Base-by-base conservation (phyloP, 106 monocot species). In the Phalaenopsis equestris region DNA sequence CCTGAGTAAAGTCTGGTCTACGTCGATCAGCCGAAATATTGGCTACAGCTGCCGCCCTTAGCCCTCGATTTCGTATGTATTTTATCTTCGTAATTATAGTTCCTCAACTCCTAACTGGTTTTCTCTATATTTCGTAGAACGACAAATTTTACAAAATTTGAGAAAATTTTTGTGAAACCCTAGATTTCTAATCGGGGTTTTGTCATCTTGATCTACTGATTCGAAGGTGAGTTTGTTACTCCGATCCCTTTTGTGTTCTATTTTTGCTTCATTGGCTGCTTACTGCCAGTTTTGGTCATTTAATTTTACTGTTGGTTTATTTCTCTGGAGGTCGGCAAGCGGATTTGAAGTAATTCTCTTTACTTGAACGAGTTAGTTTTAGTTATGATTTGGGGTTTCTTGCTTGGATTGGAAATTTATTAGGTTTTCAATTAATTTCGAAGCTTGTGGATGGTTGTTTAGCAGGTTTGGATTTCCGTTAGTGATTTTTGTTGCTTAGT, bases 361-460 rank as follows among this genome's bases (percentile, higher is more conserved):
- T 72, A 72, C 72, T 72, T 72, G 72, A 38, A 72, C 12, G 72
- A 30, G 37, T 72, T 72, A 72, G 39, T 72, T 72, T 11, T 38
- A 3, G 72, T 15, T 72, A 6, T 72, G 72, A 72, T 72, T 30
- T 38, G 2, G 21, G 14, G 21, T 37, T 38, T 12, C 19, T 72
- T 14, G 24, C 38, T 72, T 72, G 72, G 72, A 72, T 72, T 72
- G 14, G 24, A 15, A 30, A 24, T 37, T 72, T 38, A 39, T 72
- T 72, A 72, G 24, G 72, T 37, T 72, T 72, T 72, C 37, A 72
- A 72, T 6, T 72, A 39, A 39, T 72, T 72, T 37, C 12, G 3
- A 72, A 11, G 72, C 12, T 37, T 38, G 39, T 14, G 15, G 30
- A 14, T 41, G 72, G 8, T 72, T 72, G 12, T 72, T 72, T 38